A percentile compares a stretch with the other conserved stretches of the same genome.
Evolutionary conservation across 2,329 filamentous ascomycete genomes (phyloP).

Genomic region (Botrytis fabae): DNA sequence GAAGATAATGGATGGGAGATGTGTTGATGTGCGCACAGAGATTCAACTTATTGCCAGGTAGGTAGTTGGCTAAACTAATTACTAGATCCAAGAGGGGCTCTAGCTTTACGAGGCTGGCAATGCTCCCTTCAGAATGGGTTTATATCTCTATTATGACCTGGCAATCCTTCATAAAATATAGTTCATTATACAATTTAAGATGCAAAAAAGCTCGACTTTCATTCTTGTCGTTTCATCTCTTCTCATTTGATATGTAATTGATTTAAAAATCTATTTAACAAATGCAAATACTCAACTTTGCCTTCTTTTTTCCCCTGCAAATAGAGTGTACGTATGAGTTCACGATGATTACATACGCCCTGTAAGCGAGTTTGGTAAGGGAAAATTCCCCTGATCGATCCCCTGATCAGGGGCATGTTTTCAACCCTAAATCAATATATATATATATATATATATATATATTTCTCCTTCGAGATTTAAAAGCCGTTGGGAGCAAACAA

Average conservation of each 20-base stretch:
- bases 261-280: neutral
- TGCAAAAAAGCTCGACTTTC: neutral
- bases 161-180: neutral
- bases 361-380: constrained; percentile 3
- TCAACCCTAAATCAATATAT: neutral
- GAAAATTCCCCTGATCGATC: constrained; percentile 5
- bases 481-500: neutral
- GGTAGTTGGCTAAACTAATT: neutral
- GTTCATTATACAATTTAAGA: neutral
- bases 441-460: constrained; percentile 1
- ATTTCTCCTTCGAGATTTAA: neutral
- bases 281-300: neutral
- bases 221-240: neutral
- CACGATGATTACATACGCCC: constrained; percentile 3
- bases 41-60: neutral
- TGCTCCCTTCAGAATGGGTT: neutral
- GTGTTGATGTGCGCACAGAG: neutral
- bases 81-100: constrained; percentile 11
- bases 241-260: neutral
- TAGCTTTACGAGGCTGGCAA: constrained; percentile 5
- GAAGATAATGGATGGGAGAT: neutral
- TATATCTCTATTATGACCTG: neutral
- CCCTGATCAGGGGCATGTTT: neutral
- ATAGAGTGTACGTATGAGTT: neutral
- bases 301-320: neutral